Base-by-base conservation (phyloP, 2,329 filamentous ascomycete genomes). In the Xylariaceae sp. region DNA sequence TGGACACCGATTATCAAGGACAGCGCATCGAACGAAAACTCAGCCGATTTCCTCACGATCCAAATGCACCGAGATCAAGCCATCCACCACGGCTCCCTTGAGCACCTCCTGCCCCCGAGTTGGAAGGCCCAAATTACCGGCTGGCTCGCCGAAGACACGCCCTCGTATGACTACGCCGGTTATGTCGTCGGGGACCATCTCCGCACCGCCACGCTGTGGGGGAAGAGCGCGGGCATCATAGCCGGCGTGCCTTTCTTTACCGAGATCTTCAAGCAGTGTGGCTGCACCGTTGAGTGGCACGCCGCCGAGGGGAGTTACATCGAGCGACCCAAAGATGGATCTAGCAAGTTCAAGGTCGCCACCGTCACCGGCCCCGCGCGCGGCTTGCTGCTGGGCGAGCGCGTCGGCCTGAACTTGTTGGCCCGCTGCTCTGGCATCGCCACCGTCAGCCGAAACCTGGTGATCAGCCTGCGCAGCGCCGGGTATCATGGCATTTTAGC, bases 101-200 rank as follows among this genome's bases (percentile, higher is more conserved):
- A 78, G 68, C 86, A 96, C 73, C 85, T 98, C 63, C 87, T 98
- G 39, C 93, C 94, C 0, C 84, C 87, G 19, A 90, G 87, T 62
- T 97, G 92, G 86, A 96, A 94, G 74, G 83, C 87, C 46, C 84
- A 88, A 64, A 86, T 97, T 62, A 84, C 88, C 21, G 78, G 84
- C 69, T 99, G 95, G 95, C 88, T 97, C 12, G 90, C 92, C 69
- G 95, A 99, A 77, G 95, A 99, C 78, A 96, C 92, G 3, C 95
- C 95, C 4, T 95, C 91, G 50, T 94, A 96, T 76, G 95, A 99
- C 81, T 97, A 96, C 74, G 95, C 91, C 69, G 95, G 95, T 59
- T 99, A 96, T 75, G 95, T 99, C 6, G 95, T 99, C 21, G 95
- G 95, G 62, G 85, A 90, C 34, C 78, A 76, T 24, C 75, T 78